Evolutionary conservation across 108 stramenopile species (phyloP).

Genomic region (Pseudonitzschia delicatissima): DNA sequence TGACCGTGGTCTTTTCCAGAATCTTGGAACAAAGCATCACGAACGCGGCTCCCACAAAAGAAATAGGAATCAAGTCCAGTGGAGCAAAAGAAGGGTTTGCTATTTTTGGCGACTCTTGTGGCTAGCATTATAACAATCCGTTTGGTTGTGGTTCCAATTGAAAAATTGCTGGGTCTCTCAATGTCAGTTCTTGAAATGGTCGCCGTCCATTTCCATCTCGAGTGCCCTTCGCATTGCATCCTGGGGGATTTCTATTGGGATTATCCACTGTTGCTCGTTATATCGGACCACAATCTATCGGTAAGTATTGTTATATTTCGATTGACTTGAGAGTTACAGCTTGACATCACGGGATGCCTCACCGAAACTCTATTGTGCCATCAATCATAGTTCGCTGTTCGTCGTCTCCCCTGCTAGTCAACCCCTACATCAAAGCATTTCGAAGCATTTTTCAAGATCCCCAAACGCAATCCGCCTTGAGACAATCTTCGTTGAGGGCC

Average conservation of each 20-base stretch:
- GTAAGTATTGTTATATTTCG: too few relatives aligned
- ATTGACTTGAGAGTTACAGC: too few relatives aligned
- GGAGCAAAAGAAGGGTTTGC: background rate
- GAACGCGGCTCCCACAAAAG: constrained; percentile 22
- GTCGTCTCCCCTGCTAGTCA: constrained; percentile 27
- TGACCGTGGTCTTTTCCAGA: constrained; percentile 8
- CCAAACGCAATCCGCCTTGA: constrained; percentile 2
- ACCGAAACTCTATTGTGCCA: background rate
- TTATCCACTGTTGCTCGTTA: constrained; percentile 28
- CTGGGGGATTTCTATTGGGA: constrained; percentile 25
- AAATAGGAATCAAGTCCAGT: constrained; percentile 18
- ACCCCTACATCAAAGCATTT: constrained; percentile 22
- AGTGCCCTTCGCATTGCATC: constrained; percentile 11
- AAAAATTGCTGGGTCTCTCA: background rate
- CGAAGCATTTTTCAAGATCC: constrained; percentile 1
- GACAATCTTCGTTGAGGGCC: too few relatives aligned
- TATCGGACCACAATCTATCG: constrained; percentile 36
- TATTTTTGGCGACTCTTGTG: constrained; percentile 19
- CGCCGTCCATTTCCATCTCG: constrained; percentile 19
- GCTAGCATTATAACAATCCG: background rate
- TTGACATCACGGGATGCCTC: background rate
- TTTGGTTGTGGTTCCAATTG: constrained; percentile 21
- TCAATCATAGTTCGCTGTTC: constrained; percentile 36
- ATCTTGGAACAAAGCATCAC: constrained; percentile 3
- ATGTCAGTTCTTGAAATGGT: constrained; percentile 25